Conservation (phyloP, 352 stramenopile genomes). For the Aphanomyces stellatus region DNA sequence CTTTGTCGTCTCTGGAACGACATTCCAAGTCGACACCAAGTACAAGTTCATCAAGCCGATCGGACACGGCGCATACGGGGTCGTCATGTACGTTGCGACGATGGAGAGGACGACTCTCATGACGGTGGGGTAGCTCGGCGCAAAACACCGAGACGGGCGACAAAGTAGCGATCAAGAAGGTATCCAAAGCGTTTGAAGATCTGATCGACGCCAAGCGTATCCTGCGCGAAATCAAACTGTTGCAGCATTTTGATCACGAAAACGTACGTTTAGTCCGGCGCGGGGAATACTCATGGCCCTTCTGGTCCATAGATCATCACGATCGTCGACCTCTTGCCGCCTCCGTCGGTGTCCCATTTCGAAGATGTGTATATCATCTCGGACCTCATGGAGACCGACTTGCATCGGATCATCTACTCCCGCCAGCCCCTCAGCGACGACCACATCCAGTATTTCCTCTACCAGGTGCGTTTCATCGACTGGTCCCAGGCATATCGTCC, state of each 20-base stretch:
- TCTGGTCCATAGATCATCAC: conserved; percentile 77
- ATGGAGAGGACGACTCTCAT: no score
- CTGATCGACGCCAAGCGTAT: conserved; percentile 99
- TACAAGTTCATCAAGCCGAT: conserved; percentile 95
- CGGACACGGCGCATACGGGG: conserved; percentile 90
- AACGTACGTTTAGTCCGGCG: no score
- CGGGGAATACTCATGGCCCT: no score
- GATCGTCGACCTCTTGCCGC: conserved; percentile 93
- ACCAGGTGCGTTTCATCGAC: conserved; percentile 46
- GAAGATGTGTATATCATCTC: conserved; percentile 97
- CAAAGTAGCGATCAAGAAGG: conserved; percentile 86
- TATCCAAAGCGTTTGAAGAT: conserved; percentile 92
- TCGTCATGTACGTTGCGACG: conserved; percentile 87
- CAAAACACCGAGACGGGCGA: conserved; percentile 73
- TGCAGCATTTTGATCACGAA: conserved; percentile 91
- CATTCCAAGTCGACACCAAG: conserved; percentile 88
- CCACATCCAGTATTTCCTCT: conserved; percentile 91
- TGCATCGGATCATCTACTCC: conserved; percentile 98
- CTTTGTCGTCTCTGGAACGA: conserved; percentile 80
- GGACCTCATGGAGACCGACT: conserved; percentile 97
- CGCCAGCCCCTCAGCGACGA: conserved; percentile 86
- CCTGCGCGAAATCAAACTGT: conserved; percentile 93
- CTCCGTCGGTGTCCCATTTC: conserved; percentile 88
- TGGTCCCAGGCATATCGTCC: not conserved
- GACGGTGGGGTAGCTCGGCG: conserved; percentile 49